Evolutionary conservation across 257 asterid genomes (phyloP).

Genomic region (Leonotis leonurus): DNA sequence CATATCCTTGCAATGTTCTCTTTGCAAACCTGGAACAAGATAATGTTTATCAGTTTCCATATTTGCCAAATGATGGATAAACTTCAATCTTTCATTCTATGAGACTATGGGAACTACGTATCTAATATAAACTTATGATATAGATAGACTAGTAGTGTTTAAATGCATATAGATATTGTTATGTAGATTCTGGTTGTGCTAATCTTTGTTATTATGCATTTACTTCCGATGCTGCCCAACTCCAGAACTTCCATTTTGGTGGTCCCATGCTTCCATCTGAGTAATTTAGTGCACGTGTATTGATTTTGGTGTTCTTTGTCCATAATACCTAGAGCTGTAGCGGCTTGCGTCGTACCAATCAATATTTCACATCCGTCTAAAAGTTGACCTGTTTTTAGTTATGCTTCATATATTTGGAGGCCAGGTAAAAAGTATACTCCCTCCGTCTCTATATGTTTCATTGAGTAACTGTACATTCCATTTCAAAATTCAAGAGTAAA

Average conservation of each 20-base stretch:
- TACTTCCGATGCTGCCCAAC: background rate
- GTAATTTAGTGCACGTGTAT: background rate
- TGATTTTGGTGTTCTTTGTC: background rate
- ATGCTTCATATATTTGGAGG: too few species aligned
- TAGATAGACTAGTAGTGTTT: background rate
- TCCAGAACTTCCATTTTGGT: background rate
- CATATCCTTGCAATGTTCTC: slow-evolving; percentile 1
- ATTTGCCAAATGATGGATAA: background rate
- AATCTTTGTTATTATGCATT: background rate
- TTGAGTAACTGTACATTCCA: too few species aligned
- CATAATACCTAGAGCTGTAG: background rate
- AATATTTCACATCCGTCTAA: background rate
- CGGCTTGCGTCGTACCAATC: background rate
- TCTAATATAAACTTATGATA: background rate
- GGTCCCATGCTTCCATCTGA: background rate
- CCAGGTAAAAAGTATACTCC: too few species aligned
- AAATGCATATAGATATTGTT: background rate
- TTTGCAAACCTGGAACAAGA: background rate
- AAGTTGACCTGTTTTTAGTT: background rate
- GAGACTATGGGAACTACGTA: background rate
- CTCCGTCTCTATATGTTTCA: background rate
- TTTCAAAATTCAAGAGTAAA: too few species aligned
- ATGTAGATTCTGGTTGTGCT: background rate
- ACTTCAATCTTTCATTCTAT: background rate
- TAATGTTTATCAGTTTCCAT: background rate